Base-by-base conservation (phyloP, 768 basidiomycete genomes). In the Pleurotus tuoliensis region DNA sequence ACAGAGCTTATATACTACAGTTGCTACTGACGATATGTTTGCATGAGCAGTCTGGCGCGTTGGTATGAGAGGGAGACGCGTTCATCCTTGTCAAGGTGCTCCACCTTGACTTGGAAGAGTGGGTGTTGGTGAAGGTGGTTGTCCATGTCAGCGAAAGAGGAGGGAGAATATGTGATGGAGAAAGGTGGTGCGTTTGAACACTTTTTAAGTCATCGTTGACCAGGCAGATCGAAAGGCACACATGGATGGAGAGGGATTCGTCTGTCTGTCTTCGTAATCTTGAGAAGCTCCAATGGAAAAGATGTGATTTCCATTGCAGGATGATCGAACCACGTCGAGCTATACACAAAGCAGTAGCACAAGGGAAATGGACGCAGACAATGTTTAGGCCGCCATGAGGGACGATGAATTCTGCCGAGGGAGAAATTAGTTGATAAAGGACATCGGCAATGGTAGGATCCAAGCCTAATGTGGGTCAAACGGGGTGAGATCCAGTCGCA, bases 11-110 rank as follows among this genome's bases (percentile, higher is more conserved):
- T 9, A 25, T 13, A 53, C 15, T 51, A 40, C 57, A 30, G 51
- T 4, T 20, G 24, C 11, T 45, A 64, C 77, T 62, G 53, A 81
- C 82, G 64, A 63, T 81, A 77, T 22, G 80, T 78, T 49, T 75
- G 73, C 66, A 81, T 62, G 40, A 82, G 66, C n/a, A 81, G 67
- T 55, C 66, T 73, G 2, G 81, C 80, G 55, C 82, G 68, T 60
- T 77, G 69, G 58, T 82, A 83, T 1, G 82, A 79, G 3, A 83
- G 62, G 9, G 73, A 71, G 18, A 80, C 71, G 48, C 76, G 73
- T 52, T 82, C 78, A 60, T 82, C 76, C 4, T 63, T 63, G 1
- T 76, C 68, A 55, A 82, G 72, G 40, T 73, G 72, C 60, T 82
- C 80, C 5, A 73, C 68, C 58, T 65, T 73, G 55, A 63, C 62